phyloP scores from a whole-genome alignment of 345 rosid species.

The Linum lewisii region DNA sequence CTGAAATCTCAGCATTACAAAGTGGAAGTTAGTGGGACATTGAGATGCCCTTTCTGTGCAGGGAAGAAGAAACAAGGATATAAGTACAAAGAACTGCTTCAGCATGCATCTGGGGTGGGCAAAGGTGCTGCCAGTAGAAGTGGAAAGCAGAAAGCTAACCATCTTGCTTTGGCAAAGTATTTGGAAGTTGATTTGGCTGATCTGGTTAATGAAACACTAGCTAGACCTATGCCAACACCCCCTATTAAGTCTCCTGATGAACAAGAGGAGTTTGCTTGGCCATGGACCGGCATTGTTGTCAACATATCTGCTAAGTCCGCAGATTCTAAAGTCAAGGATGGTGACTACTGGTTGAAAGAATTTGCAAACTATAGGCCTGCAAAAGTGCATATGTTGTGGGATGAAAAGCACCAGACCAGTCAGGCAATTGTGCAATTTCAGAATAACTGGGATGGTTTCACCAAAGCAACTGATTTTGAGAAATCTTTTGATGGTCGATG shows the following conservation, averaged over 20 bases:
- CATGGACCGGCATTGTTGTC: constrained; percentile 76
- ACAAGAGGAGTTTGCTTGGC: constrained; percentile 54
- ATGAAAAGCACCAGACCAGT: constrained; percentile 26
- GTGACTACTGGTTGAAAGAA: constrained; percentile 44
- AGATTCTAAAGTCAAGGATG: constrained; percentile 12
- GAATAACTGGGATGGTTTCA: constrained; percentile 55
- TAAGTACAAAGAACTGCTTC: constrained; percentile 65
- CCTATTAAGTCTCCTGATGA: constrained; percentile 19
- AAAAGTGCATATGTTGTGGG: constrained; percentile 42
- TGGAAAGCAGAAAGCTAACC: constrained; percentile 65
- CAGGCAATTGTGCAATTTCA: constrained; percentile 49
- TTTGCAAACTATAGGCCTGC: constrained; percentile 51
- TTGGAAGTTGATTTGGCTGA: constrained; percentile 49
- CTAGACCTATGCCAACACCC: constrained; percentile 16
- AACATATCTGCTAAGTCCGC: constrained; percentile 26
- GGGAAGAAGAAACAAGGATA: constrained; percentile 90
- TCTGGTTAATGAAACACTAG: constrained; percentile 31
- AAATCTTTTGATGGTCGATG: constrained; percentile 40
- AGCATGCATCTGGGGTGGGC: constrained; percentile 81
- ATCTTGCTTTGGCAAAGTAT: constrained; percentile 64
- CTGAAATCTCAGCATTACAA: constrained; percentile 36
- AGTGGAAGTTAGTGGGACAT: constrained; percentile 48
- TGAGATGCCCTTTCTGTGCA: constrained; percentile 79
- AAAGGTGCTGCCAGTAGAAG: constrained; percentile 71
- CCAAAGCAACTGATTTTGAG: constrained; percentile 52